Evolutionary conservation across 495 filamentous ascomycete species (phyloP).

Genomic region (Arthonia radiata): DNA sequence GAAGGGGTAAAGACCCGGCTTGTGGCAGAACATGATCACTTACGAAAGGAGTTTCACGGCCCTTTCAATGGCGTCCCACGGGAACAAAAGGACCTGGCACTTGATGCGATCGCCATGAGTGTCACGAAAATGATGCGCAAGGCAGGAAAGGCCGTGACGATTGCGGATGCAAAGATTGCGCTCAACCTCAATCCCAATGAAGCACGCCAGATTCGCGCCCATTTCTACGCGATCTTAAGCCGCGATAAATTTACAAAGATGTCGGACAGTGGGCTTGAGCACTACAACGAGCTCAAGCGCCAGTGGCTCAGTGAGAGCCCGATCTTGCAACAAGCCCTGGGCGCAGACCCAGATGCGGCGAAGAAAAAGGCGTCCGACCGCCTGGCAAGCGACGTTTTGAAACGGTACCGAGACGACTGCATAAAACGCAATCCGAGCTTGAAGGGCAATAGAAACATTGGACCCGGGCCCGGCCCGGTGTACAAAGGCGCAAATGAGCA

Average conservation of each 20-base stretch:
- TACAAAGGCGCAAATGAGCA: too few relatives aligned
- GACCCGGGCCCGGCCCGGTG: conserved; percentile 12
- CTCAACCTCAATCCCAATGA: conserved; percentile 50
- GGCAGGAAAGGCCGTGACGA: conserved; percentile 32
- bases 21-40: conserved; percentile 35
- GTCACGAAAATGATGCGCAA: conserved; percentile 59
- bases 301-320: conserved; percentile 37
- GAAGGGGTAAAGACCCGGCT: conserved; percentile 43
- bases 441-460: conserved; percentile 18
- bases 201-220: conserved; percentile 35
- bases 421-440: conserved; percentile 29
- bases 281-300: conserved; percentile 44
- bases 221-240: conserved; percentile 41
- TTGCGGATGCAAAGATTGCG: conserved; percentile 47
- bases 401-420: conserved; percentile 44
- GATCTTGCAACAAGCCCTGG: conserved; percentile 30
- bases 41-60: conserved; percentile 37
- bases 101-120: conserved; percentile 60
- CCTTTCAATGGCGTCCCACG: conserved; percentile 19
- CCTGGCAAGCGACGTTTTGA: conserved; percentile 48
- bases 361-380: conserved; percentile 44
- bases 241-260: conserved; percentile 51
- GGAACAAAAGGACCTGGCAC: conserved; percentile 30
- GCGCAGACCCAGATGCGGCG: conserved; percentile 25
- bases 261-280: conserved; percentile 40